Percentiles rank a stretch among this genome's conserved stretches.
Conservation (phyloP, 106 monocot genomes). For the Gastrodia elata region DNA sequence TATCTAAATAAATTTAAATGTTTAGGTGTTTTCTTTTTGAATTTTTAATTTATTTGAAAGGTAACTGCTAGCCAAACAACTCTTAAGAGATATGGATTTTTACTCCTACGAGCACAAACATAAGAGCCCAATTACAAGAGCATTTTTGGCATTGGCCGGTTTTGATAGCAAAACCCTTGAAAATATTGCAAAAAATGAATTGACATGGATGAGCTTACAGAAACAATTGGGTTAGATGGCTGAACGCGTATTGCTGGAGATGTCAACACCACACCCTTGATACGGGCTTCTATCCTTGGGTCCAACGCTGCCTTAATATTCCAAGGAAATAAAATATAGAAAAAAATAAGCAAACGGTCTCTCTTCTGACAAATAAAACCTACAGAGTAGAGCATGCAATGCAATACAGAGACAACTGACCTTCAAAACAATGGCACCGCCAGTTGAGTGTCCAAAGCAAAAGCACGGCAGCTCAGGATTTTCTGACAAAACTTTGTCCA, state of each 20-base stretch:
- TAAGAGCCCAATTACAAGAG: too few species aligned
- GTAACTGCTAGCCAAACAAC: too few species aligned
- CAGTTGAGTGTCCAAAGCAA: conserved; percentile 84
- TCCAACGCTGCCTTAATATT: conserved; percentile 50
- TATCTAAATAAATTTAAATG: too few species aligned
- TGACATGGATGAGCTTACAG: conserved; percentile 21
- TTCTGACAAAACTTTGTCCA: conserved; percentile 45
- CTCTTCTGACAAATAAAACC: not conserved
- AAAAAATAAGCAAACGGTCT: not conserved
- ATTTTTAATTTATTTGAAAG: too few species aligned
- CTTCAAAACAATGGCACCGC: conserved; percentile 80
- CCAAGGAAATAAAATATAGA: not conserved
- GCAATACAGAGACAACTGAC: conserved; percentile 13
- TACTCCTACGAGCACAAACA: too few species aligned
- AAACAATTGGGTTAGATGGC: conserved; percentile 65
- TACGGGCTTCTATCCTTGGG: conserved; percentile 38
- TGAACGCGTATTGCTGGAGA: conserved; percentile 81
- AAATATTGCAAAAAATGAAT: not conserved
- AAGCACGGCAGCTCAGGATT: conserved; percentile 81
- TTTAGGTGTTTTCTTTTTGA: too few species aligned
- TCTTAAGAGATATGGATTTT: too few species aligned
- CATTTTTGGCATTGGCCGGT: too few species aligned
- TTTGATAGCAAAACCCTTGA: too few species aligned
- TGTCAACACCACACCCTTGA: conserved; percentile 65
- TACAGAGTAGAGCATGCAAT: not conserved